Evolutionary conservation across 371 early-diverging fungal genomes (phyloP).

Genomic region (Parasitella parasitica): DNA sequence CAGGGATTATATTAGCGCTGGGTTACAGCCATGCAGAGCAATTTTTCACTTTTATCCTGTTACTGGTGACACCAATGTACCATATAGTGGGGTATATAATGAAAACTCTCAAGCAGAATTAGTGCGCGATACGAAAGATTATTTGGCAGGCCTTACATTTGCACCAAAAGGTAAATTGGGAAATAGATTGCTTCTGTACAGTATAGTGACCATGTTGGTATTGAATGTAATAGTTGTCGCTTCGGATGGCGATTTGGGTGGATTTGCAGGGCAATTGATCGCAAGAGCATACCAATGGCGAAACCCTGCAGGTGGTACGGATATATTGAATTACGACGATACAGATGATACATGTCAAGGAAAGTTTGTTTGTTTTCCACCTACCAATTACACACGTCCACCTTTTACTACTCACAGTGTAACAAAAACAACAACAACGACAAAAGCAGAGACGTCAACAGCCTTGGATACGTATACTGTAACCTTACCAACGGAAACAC

Average conservation of each 20-base stretch:
- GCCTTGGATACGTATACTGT: background rate
- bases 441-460: background rate
- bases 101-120: background rate
- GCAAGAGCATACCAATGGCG: background rate
- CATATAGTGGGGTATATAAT: background rate
- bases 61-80: background rate
- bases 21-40: background rate
- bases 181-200: too few relatives aligned
- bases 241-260: background rate
- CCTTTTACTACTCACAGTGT: background rate
- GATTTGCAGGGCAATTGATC: background rate
- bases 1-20: background rate
- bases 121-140: background rate
- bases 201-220: too few relatives aligned
- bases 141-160: background rate
- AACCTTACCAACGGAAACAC: background rate
- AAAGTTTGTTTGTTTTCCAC: background rate
- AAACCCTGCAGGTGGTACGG: background rate
- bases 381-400: background rate
- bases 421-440: background rate
- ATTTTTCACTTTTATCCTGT: background rate
- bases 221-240: background rate
- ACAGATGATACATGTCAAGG: background rate
- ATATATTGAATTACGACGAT: background rate
- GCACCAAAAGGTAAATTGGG: background rate